phyloP scores from a whole-genome alignment of 345 rosid genomes.

The Salix caprea region DNA sequence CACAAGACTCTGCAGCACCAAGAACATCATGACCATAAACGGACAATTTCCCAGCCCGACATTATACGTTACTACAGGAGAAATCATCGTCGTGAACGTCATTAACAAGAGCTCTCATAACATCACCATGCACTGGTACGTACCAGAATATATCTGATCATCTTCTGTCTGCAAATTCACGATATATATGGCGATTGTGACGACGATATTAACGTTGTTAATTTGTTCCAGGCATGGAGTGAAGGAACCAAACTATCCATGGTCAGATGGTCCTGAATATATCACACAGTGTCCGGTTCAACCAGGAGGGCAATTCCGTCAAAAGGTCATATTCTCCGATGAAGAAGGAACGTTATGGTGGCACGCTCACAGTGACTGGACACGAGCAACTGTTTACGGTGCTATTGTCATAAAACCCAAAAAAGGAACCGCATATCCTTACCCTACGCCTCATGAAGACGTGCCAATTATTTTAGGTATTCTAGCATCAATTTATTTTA shows the following conservation, averaged over 20 bases:
- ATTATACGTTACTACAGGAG: slow-evolving; percentile 16
- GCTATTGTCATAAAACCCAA: slow-evolving; percentile 28
- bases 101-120: slow-evolving; percentile 20
- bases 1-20: slow-evolving; percentile 19
- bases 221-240: slow-evolving; percentile 35
- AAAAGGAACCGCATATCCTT: slow-evolving; percentile 16
- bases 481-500: too few relatives aligned
- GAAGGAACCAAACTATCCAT: slow-evolving; percentile 33
- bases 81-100: slow-evolving; percentile 26
- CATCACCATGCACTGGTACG: slow-evolving; percentile 35
- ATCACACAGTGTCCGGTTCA: slow-evolving; percentile 42
- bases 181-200: too few relatives aligned
- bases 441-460: slow-evolving; percentile 15
- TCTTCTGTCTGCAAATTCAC: neutral
- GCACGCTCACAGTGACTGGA: slow-evolving; percentile 44
- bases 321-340: slow-evolving; percentile 13
- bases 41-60: slow-evolving; percentile 34
- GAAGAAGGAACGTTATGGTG: slow-evolving; percentile 45
- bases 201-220: neutral
- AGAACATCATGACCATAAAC: slow-evolving; percentile 28
- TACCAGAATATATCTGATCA: neutral
- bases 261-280: slow-evolving; percentile 46
- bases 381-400: slow-evolving; percentile 35
- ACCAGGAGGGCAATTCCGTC: slow-evolving; percentile 18
- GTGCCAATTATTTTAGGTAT: slow-evolving; percentile 11